These are phyloP conservation scores for Petunia hybrid DNA, from an alignment of 305 asterid species.

Conservation along the genomic window DNA sequence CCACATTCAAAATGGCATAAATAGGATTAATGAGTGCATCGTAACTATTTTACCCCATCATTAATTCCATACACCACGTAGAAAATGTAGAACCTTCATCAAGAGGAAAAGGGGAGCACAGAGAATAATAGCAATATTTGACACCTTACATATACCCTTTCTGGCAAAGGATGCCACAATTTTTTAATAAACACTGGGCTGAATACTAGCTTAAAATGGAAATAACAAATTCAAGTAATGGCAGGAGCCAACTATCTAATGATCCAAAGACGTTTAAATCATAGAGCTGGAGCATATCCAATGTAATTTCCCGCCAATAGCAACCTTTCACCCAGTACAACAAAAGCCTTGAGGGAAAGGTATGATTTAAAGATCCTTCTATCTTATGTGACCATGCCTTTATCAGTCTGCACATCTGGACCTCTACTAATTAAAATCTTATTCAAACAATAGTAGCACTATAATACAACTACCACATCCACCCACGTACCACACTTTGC, in stretches of 20 bases:
- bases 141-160: not conserved
- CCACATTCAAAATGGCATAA: conserved; percentile 2
- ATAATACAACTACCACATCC: not conserved
- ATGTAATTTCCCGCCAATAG: not conserved
- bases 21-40: not conserved
- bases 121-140: not conserved
- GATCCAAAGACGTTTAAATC: not conserved
- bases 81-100: not conserved
- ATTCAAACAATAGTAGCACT: not conserved
- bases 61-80: not conserved
- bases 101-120: not conserved
- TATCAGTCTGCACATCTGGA: not conserved
- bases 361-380: not conserved
- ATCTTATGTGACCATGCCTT: not conserved
- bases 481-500: not conserved
- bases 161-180: not conserved
- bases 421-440: not conserved
- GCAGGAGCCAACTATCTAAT: not conserved
- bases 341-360: not conserved
- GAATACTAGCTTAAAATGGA: not conserved
- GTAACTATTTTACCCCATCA: not conserved
- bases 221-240: conserved; percentile 1
- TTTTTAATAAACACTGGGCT: not conserved
- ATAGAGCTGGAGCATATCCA: conserved; percentile 5
- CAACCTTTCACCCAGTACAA: not conserved